phyloP scores from a whole-genome alignment of 1,139 yeast genomes.

The Yamadazyma sp. region DNA sequence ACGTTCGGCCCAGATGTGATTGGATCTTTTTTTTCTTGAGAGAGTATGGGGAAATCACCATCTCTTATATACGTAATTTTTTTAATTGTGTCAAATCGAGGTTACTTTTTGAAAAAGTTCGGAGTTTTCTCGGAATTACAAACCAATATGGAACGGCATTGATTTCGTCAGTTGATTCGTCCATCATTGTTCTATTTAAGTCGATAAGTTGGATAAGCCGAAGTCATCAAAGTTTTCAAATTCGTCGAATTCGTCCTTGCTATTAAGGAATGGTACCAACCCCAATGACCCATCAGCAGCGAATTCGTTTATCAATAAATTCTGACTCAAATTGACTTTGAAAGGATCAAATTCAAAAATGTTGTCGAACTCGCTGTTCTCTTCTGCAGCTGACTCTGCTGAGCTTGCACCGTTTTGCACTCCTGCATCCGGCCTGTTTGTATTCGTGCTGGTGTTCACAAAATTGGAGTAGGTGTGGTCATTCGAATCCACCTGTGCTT shows the following conservation, averaged over 20 bases:
- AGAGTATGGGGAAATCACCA: too few relatives aligned
- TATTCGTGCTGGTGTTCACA: not conserved
- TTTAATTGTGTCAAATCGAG: too few relatives aligned
- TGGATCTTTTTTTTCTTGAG: too few relatives aligned
- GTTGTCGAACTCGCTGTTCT: slow-evolving; percentile 23
- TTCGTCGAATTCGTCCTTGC: slow-evolving; percentile 13
- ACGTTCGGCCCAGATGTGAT: too few relatives aligned
- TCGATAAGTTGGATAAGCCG: not conserved
- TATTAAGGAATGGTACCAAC: slow-evolving; percentile 55
- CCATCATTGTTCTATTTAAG: not conserved
- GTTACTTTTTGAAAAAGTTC: slow-evolving; percentile 1
- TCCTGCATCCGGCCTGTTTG: too few relatives aligned
- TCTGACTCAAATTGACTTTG: slow-evolving; percentile 34
- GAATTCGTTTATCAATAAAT: slow-evolving; percentile 50
- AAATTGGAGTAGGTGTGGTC: not conserved
- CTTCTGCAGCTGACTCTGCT: slow-evolving; percentile 7
- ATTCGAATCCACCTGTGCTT: not conserved
- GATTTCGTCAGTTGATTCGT: not conserved
- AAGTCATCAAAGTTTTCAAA: slow-evolving; percentile 2
- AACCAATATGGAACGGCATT: not conserved
- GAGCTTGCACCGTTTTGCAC: too few relatives aligned
- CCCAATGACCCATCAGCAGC: slow-evolving; percentile 73
- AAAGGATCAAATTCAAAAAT: slow-evolving; percentile 44
- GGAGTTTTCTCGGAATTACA: slow-evolving; percentile 8
- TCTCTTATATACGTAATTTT: too few relatives aligned